phyloP scores from a whole-genome alignment of 768 basidiomycete genomes.

The Suillus luteus region DNA sequence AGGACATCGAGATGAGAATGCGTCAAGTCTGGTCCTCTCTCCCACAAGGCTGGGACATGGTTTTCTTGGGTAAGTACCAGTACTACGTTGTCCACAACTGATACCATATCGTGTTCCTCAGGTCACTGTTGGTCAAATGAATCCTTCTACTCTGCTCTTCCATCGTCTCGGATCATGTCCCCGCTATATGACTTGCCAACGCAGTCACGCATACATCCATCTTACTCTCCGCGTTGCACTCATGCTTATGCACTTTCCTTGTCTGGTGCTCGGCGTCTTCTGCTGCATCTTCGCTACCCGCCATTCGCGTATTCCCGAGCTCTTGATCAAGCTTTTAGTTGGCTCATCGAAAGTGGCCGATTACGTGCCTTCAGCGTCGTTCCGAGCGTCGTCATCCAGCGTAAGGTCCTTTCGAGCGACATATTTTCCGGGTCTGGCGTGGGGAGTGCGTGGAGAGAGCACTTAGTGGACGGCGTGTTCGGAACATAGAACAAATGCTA shows the following conservation, averaged over 20 bases:
- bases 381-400: slow-evolving; percentile 67
- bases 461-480: slow-evolving; percentile 51
- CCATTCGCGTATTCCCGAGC: slow-evolving; percentile 78
- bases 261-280: slow-evolving; percentile 55
- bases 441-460: slow-evolving; percentile 43
- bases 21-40: slow-evolving; percentile 49
- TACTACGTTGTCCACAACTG: neutral
- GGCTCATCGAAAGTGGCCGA: slow-evolving; percentile 59
- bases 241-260: slow-evolving; percentile 68
- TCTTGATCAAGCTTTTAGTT: slow-evolving; percentile 71
- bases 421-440: slow-evolving; percentile 39
- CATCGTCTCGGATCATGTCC: slow-evolving; percentile 16
- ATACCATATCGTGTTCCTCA: slow-evolving; percentile 28
- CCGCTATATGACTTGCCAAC: slow-evolving; percentile 1
- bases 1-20: slow-evolving; percentile 49
- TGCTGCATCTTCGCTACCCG: slow-evolving; percentile 58
- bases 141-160: slow-evolving; percentile 43
- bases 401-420: slow-evolving; percentile 60
- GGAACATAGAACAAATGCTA: slow-evolving; percentile 6
- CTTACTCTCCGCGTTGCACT: slow-evolving; percentile 65
- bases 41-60: slow-evolving; percentile 69
- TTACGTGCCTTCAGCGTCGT: slow-evolving; percentile 65
- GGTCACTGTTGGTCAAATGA: slow-evolving; percentile 85
- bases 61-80: slow-evolving; percentile 59
- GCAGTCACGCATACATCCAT: slow-evolving; percentile 49